These are phyloP conservation scores for Penicillium italicum DNA, from an alignment of 2,329 filamentous ascomycete genomes.

Conservation along the genomic window DNA sequence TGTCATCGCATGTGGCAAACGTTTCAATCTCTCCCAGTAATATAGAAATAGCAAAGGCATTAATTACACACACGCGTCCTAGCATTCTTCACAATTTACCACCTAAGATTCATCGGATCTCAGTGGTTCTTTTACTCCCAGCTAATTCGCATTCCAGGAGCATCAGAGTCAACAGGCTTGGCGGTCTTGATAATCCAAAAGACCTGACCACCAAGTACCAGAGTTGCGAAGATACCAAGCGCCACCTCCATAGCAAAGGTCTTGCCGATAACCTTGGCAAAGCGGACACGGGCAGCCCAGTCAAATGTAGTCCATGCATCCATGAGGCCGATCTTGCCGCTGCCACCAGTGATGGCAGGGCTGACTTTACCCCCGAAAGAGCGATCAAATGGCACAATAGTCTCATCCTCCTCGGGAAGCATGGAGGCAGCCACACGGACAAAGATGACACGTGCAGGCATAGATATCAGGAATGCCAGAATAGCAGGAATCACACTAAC, in stretches of 20 bases:
- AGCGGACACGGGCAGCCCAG: constrained; percentile 65
- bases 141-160: background rate
- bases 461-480: constrained; percentile 60
- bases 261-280: constrained; percentile 74
- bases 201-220: constrained; percentile 53
- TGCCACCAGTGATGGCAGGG: constrained; percentile 69
- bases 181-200: constrained; percentile 37
- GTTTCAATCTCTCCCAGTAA: background rate
- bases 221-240: constrained; percentile 46
- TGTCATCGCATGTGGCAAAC: background rate
- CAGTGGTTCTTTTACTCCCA: background rate
- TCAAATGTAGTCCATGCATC: constrained; percentile 80
- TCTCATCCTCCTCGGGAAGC: constrained; percentile 74
- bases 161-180: constrained; percentile 1
- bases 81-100: background rate
- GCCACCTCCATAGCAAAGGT: constrained; percentile 56
- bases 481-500: constrained; percentile 43
- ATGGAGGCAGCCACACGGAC: constrained; percentile 83
- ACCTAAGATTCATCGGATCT: background rate
- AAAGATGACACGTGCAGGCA: constrained; percentile 74
- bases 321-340: constrained; percentile 65
- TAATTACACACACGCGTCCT: background rate
- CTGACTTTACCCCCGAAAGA: constrained; percentile 74
- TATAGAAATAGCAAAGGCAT: background rate
- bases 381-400: constrained; percentile 86